phyloP scores from a whole-genome alignment of 2,329 filamentous ascomycete species.

The Coniochaeta sp. region DNA sequence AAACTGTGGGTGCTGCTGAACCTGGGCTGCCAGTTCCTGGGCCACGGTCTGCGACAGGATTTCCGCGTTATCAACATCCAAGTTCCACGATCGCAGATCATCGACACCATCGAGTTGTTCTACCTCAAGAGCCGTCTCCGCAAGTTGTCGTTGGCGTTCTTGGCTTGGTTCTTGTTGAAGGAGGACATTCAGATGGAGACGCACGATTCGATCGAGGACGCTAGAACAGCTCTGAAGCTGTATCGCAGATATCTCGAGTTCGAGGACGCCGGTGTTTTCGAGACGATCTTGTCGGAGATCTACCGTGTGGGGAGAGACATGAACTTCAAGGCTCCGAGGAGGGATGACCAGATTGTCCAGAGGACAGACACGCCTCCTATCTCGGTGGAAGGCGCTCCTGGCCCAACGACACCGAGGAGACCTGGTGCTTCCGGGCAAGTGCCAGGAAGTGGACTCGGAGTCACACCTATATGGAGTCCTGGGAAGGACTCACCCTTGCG shows the following conservation, averaged over 20 bases:
- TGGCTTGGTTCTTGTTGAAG: constrained; percentile 85
- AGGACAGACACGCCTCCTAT: constrained; percentile 50
- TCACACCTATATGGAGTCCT: constrained; percentile 34
- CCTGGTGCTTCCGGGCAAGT: constrained; percentile 23
- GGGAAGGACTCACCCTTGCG: constrained; percentile 31
- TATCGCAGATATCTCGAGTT: constrained; percentile 89
- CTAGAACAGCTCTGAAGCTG: constrained; percentile 79
- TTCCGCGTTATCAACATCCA: constrained; percentile 98
- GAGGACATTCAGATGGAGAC: constrained; percentile 90
- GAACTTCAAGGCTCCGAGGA: constrained; percentile 44
- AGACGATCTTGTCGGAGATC: constrained; percentile 79
- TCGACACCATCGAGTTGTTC: constrained; percentile 91
- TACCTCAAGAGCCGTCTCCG: constrained; percentile 73
- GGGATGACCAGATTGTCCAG: constrained; percentile 34
- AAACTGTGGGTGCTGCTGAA: constrained; percentile 97
- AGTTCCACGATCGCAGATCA: constrained; percentile 80
- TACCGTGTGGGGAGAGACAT: constrained; percentile 48
- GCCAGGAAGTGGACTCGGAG: constrained; percentile 17
- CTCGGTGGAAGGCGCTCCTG: constrained; percentile 24
- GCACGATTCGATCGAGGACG: constrained; percentile 95
- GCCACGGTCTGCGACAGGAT: constrained; percentile 88
- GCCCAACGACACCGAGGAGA: constrained; percentile 41
- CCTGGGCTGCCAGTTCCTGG: constrained; percentile 86
- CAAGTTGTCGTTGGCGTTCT: constrained; percentile 84
- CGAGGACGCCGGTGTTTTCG: constrained; percentile 74